These are phyloP conservation scores for Penicillium salamii DNA, from an alignment of 495 filamentous ascomycete genomes.

Conservation along the genomic window DNA sequence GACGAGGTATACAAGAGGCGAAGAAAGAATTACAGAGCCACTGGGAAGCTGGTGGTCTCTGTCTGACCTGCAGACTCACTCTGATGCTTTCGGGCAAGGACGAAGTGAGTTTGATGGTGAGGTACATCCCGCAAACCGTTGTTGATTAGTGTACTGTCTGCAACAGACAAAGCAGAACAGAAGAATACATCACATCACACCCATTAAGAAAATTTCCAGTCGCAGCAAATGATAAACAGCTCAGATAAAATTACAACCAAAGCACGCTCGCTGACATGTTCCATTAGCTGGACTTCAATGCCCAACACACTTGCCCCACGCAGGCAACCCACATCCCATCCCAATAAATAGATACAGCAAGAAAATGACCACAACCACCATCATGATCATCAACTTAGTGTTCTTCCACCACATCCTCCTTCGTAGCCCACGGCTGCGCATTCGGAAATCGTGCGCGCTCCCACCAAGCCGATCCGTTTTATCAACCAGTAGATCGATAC, in stretches of 20 bases:
- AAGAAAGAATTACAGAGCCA: slow-evolving; percentile 33
- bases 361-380: slow-evolving; percentile 78
- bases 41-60: slow-evolving; percentile 27
- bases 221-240: too few species aligned
- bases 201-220: too few species aligned
- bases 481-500: slow-evolving; percentile 92
- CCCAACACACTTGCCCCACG: slow-evolving; percentile 51
- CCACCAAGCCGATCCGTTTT: slow-evolving; percentile 92
- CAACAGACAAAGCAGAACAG: neutral
- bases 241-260: neutral
- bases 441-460: slow-evolving; percentile 81
- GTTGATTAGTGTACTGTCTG: too few species aligned
- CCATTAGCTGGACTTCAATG: slow-evolving; percentile 5
- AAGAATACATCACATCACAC: neutral
- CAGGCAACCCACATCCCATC: slow-evolving; percentile 70
- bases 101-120: slow-evolving; percentile 51
- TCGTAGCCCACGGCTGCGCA: slow-evolving; percentile 80
- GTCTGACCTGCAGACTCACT: slow-evolving; percentile 53
- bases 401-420: slow-evolving; percentile 99
- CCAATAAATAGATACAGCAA: slow-evolving; percentile 77
- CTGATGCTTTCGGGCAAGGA: slow-evolving; percentile 38
- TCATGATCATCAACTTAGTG: slow-evolving; percentile 82
- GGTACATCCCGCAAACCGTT: slow-evolving; percentile 32
- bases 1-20: slow-evolving; percentile 53
- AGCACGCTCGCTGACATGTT: slow-evolving; percentile 14